Evolutionary conservation across 2,329 filamentous ascomycete genomes (phyloP).

Genomic region (Samsoniella hepiali): DNA sequence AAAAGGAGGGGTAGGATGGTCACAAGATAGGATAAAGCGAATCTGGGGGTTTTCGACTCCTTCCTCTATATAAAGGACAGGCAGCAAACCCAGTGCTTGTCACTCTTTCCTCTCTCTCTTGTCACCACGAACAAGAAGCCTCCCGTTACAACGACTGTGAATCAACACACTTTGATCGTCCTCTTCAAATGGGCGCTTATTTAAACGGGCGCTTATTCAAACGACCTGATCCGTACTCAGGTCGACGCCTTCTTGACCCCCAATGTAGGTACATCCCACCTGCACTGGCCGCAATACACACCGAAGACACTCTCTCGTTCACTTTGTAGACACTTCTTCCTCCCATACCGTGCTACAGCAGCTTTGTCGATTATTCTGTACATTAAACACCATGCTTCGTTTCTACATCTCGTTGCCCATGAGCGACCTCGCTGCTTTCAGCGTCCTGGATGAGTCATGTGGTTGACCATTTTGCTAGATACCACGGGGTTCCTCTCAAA

Average conservation of each 20-base stretch:
- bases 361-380: neutral
- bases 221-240: neutral
- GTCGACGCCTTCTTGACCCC: neutral
- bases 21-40: neutral
- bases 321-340: neutral
- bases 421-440: neutral
- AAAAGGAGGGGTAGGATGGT: neutral
- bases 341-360: neutral
- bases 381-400: neutral
- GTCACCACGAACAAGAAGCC: neutral
- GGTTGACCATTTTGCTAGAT: neutral
- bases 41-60: neutral
- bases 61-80: neutral
- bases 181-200: neutral
- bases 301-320: neutral
- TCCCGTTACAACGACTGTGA: neutral
- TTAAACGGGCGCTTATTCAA: neutral
- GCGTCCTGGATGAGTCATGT: neutral
- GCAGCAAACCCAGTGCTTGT: neutral
- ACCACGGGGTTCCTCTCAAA: neutral
- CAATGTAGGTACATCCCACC: conserved; percentile 2
- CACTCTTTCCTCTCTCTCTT: neutral
- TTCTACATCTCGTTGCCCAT: neutral
- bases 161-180: too few relatives aligned
- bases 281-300: neutral